These are phyloP conservation scores for Diaporthe nobilis DNA, from an alignment of 2,329 filamentous ascomycete species.

Conservation along the genomic window DNA sequence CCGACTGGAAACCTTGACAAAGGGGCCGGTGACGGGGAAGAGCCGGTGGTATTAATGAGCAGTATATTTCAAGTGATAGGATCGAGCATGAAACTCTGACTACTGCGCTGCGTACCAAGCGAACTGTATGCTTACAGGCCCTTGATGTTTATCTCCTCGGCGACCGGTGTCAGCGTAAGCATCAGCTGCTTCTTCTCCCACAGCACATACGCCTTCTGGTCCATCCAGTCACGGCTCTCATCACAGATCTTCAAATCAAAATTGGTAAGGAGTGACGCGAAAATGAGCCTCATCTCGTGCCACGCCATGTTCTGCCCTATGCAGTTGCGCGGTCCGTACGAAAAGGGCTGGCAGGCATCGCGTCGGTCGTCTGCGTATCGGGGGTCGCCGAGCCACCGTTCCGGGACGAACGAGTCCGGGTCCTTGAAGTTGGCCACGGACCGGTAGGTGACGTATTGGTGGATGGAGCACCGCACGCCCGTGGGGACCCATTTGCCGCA, in stretches of 20 bases:
- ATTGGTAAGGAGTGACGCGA: conserved; percentile 61
- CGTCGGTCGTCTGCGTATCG: conserved; percentile 45
- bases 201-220: conserved; percentile 54
- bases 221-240: conserved; percentile 54
- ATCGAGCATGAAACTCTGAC: too few species aligned
- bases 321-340: conserved; percentile 49
- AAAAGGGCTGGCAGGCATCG: conserved; percentile 50
- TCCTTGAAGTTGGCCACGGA: conserved; percentile 60
- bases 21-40: neutral
- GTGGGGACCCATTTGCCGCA: conserved; percentile 50
- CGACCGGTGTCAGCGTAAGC: conserved; percentile 51
- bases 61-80: too few species aligned
- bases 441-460: conserved; percentile 60
- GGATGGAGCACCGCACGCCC: conserved; percentile 56
- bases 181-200: conserved; percentile 58
- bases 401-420: conserved; percentile 61
- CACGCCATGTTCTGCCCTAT: conserved; percentile 59
- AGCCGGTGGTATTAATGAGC: neutral
- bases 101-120: too few species aligned
- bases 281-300: conserved; percentile 63
- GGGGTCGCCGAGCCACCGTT: conserved; percentile 57
- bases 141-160: neutral
- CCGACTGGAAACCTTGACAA: neutral
- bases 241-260: conserved; percentile 61
- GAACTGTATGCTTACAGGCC: neutral